Conservation (phyloP, 805 yeast genomes). For the Jamesozyma jinghongensis region DNA sequence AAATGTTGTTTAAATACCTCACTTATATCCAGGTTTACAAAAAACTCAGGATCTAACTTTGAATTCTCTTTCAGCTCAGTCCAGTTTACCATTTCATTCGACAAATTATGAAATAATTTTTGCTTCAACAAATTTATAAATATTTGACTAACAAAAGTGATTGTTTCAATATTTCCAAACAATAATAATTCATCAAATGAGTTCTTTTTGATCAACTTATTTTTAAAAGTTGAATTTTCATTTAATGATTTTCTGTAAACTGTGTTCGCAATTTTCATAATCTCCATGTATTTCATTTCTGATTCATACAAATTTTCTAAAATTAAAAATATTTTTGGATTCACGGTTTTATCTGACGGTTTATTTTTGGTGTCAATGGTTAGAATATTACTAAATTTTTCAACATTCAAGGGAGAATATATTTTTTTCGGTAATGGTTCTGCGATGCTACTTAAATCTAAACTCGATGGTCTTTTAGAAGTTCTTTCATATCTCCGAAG, state of each 20-base stretch:
- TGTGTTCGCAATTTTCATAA: conserved; percentile 24
- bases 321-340: conserved; percentile 11
- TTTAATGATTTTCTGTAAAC: conserved; percentile 30
- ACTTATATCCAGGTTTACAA: conserved; percentile 21
- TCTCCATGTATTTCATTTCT: conserved; percentile 30
- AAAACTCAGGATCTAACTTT: background rate
- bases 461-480: conserved; percentile 19
- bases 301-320: conserved; percentile 27
- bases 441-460: conserved; percentile 14
- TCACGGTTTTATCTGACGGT: background rate
- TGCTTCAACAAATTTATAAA: conserved; percentile 18
- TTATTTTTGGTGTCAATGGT: conserved; percentile 4
- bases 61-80: conserved; percentile 4
- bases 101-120: background rate
- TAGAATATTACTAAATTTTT: conserved; percentile 13
- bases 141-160: conserved; percentile 31
- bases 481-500: conserved; percentile 1
- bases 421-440: conserved; percentile 22
- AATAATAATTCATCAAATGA: conserved; percentile 32
- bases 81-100: conserved; percentile 9
- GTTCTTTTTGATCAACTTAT: conserved; percentile 22
- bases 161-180: conserved; percentile 37
- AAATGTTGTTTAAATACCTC: conserved; percentile 26
- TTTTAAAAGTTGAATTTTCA: conserved; percentile 23
- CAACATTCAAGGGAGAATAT: conserved; percentile 31